Evolutionary conservation across 306 rosid species (phyloP).

Genomic region (Vigna trinervia): DNA sequence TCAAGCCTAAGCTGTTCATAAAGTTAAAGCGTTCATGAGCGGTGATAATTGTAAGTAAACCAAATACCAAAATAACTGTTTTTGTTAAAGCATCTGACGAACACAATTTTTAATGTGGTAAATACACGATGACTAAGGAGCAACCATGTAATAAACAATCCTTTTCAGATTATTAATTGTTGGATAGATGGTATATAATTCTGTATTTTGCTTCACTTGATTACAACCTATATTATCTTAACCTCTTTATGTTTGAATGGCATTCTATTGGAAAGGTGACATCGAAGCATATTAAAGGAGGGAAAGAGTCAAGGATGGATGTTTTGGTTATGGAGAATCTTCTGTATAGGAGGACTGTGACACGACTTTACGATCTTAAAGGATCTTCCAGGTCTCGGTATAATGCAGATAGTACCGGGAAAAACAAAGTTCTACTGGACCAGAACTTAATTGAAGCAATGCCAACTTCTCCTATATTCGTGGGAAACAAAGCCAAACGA

Average conservation of each 20-base stretch:
- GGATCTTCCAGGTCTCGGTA: conserved; percentile 94
- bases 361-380: conserved; percentile 90
- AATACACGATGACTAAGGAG: conserved; percentile 12
- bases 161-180: conserved; percentile 28
- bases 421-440: conserved; percentile 88
- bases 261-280: conserved; percentile 70
- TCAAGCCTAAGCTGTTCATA: neutral
- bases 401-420: conserved; percentile 81
- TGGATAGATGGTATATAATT: conserved; percentile 11
- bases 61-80: conserved; percentile 1
- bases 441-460: conserved; percentile 96
- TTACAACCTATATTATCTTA: conserved; percentile 18
- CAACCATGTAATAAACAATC: conserved; percentile 26
- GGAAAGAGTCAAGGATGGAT: conserved; percentile 81
- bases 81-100: conserved; percentile 4
- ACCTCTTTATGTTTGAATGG: conserved; percentile 36
- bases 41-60: neutral
- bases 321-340: conserved; percentile 99
- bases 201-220: conserved; percentile 28
- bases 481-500: conserved; percentile 92
- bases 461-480: conserved; percentile 98
- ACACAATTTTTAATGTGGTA: neutral
- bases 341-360: conserved; percentile 74
- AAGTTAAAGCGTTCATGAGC: neutral
- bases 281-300: conserved; percentile 85